These are phyloP conservation scores for Collariella sp. DNA, from an alignment of 495 filamentous ascomycete species.

Conservation along the genomic window DNA sequence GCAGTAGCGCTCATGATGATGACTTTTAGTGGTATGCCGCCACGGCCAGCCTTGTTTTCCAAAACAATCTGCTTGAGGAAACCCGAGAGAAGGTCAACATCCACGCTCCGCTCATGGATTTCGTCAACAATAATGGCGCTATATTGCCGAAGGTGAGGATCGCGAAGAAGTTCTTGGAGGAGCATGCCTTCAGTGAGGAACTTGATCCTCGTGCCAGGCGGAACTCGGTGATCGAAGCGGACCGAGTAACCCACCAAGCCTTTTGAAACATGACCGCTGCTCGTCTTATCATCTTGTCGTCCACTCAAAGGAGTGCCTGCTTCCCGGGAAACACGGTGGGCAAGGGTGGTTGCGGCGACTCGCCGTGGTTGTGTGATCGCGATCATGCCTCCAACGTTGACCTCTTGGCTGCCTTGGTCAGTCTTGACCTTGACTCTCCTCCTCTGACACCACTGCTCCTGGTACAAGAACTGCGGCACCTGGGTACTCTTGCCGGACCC, in stretches of 20 bases:
- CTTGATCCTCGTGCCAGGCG: slow-evolving; percentile 68
- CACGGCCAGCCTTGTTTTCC: slow-evolving; percentile 50
- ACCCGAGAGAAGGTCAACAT: slow-evolving; percentile 82
- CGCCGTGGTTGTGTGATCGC: slow-evolving; percentile 91
- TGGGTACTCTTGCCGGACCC: slow-evolving; percentile 97
- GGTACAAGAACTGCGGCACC: slow-evolving; percentile 79
- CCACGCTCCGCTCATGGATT: slow-evolving; percentile 93
- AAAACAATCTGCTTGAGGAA: slow-evolving; percentile 70
- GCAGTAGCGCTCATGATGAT: slow-evolving; percentile 96
- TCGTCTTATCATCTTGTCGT: slow-evolving; percentile 22
- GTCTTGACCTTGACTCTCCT: slow-evolving; percentile 41
- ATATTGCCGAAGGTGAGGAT: slow-evolving; percentile 75
- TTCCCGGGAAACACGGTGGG: slow-evolving; percentile 79
- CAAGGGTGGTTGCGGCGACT: slow-evolving; percentile 90
- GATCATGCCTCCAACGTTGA: slow-evolving; percentile 71
- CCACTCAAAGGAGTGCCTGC: slow-evolving; percentile 66
- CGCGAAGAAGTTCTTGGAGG: slow-evolving; percentile 83
- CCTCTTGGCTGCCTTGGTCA: slow-evolving; percentile 34
- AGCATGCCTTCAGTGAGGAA: slow-evolving; percentile 97
- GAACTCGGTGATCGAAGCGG: slow-evolving; percentile 76
- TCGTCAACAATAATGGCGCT: slow-evolving; percentile 91
- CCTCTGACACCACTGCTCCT: slow-evolving; percentile 69
- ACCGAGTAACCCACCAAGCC: slow-evolving; percentile 89
- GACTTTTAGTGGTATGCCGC: slow-evolving; percentile 71
- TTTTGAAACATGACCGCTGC: slow-evolving; percentile 32